Evolutionary conservation across 495 filamentous ascomycete genomes (phyloP), one percentile per base, ranked within the genome.

Genomic region (Diplogelasinospora grovesii): DNA sequence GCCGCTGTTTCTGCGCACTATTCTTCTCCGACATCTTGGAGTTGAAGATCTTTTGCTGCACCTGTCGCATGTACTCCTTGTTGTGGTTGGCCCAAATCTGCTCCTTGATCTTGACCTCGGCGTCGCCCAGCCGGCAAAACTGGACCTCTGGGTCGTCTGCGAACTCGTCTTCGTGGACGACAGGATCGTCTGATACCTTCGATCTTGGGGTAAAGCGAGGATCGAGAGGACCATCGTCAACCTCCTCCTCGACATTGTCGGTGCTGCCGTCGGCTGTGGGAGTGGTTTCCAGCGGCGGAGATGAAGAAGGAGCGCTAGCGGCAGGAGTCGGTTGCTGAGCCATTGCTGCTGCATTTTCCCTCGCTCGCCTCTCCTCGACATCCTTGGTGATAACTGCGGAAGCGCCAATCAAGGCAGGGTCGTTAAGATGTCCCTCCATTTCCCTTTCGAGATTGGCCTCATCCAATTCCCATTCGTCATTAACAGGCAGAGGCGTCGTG

Each of bases 31-130:
- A 69, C 40, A 87, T 60, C 39, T 81, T 77, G 39, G 77, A 69
- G 22, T 81, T 74, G 24, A 87, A 75, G 3, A 74, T 68, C 60
- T 88, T 90, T 33, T 80, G 76, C 57, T 95, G 86, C 58, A 89
- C 77, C 16, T 77, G 72, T 4, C 89, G 83, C 25, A 98, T 70
- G 64, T 85, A 98, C 38, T 90, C 85, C 52, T 86, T 83, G 61
- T 97, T 96, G 49, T 86, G 78, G 44, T 89, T 84, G n/a, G 88
- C 75, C 92, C 92, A 98, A 38, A 97, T 85, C 30, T 73, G 70
- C 58, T 94, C 87, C 54, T 95, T 95, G 47, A 89, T 70, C 4
- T 71, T 70, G 2, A 78, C 69, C 60, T 97, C 90, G 2, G 68
- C 68, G 5, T 76, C 70, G 0, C 69, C 67, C n/a, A 96, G 74